Percentiles rank a stretch among this genome's conserved stretches.
Evolutionary conservation across 495 filamentous ascomycete genomes (phyloP).

Genomic region (Xylaria scruposa): DNA sequence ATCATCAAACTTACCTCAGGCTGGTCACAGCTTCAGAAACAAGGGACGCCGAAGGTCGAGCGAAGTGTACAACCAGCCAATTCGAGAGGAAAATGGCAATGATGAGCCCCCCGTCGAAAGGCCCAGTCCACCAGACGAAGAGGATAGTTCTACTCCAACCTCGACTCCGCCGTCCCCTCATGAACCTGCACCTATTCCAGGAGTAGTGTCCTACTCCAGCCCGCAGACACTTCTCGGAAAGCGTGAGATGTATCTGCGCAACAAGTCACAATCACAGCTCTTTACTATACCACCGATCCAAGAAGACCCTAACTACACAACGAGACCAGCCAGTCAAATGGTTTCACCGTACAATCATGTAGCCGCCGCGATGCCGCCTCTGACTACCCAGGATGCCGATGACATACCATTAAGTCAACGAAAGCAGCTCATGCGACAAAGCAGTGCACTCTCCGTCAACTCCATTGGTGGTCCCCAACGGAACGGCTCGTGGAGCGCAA

Average conservation of each 20-base stretch:
- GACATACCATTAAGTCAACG: conserved; percentile 79
- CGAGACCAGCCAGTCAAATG: conserved; percentile 43
- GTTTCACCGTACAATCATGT: conserved; percentile 43
- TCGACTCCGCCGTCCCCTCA: conserved; percentile 28
- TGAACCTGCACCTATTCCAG: conserved; percentile 37
- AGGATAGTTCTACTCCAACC: conserved; percentile 20
- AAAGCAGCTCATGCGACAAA: conserved; percentile 59
- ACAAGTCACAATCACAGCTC: conserved; percentile 50
- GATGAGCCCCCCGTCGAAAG: conserved; percentile 30
- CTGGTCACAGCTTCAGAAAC: conserved; percentile 25
- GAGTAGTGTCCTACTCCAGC: conserved; percentile 47
- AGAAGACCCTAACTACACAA: conserved; percentile 30
- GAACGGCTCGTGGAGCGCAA: conserved; percentile 24
- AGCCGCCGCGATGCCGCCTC: conserved; percentile 24
- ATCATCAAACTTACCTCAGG: conserved; percentile 30
- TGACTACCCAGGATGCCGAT: conserved; percentile 53
- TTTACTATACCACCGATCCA: conserved; percentile 31
- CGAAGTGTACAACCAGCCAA: conserved; percentile 45
- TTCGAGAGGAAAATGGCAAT: conserved; percentile 45
- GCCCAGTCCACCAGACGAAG: conserved; percentile 30
- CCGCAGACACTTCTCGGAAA: conserved; percentile 66
- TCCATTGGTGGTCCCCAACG: conserved; percentile 24
- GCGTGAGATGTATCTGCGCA: conserved; percentile 65
- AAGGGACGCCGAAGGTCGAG: conserved; percentile 36
- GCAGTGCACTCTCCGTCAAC: conserved; percentile 38